Evolutionary conservation across 1,284 basidiomycete species (phyloP), one percentile per base, ranked within the genome.

Genomic region (Apiotrichum siamense): DNA sequence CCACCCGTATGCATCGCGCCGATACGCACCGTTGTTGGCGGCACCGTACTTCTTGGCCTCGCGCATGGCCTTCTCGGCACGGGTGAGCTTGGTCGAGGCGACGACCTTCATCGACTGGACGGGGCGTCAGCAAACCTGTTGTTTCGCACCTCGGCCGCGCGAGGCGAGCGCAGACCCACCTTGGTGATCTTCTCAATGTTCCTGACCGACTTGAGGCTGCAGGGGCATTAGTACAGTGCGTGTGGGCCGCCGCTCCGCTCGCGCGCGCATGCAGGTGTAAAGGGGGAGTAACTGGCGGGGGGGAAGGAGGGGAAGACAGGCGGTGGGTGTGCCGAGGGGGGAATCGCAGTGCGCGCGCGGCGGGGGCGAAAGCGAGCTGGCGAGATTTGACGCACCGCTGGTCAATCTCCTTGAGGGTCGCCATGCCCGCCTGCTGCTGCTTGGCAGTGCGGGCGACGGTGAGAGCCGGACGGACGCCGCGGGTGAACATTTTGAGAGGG

Each of bases 131-230:
- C 50, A 25, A 15, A 29, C 17, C 31, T 18, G 20, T n/a, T 20
- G 31, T 38, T 44, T 29, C 29, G n/a, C 38, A 15, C 44, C 18
- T 21, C 18, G 33, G 33, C 27, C n/a, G 13, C 27, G 3, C 12
- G 11, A n/a, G 21, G 29, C 5, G n/a, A 17, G 29, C 11, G 33
- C 18, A 6, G 43, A 76, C 83, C 56, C 66, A 92, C 89, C 81
- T 94, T 93, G 61, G 92, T 97, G 80, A 96, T 97, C 87, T 97
- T 96, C 82, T 94, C 89, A 72, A 96, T 96, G 79, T 96, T 97
- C 75, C 82, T 82, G 72, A 97, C 94, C 52, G 91, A 96, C 84
- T 97, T 97, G 59, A 76, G 63, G 53, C 73, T 75, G 58, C 18
- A 36, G 21, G 25, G 40, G 38, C 25, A 26, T 39, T 49, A 44